Evolutionary conservation across 306 rosid genomes (phyloP), one percentile per base, ranked within the genome.

Genomic region (Casuarina glauca): DNA sequence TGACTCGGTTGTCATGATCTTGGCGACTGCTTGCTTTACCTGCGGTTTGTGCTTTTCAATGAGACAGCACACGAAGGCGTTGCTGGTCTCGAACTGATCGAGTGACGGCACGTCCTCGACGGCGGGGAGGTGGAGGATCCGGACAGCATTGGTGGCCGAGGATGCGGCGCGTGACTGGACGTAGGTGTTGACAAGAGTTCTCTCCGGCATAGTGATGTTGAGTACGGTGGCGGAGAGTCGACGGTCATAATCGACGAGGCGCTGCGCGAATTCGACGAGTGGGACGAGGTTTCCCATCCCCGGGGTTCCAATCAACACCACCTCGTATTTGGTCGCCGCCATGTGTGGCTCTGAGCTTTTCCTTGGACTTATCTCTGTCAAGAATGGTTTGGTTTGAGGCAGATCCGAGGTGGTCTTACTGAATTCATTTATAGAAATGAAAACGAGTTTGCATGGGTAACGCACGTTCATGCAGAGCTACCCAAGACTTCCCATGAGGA

Each of bases 201-300:
- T 74, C 69, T 85, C 76, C 10, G 87, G 88, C 45, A 72, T 50
- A 72, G 61, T 64, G 58, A 90, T 38, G 58, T 84, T 69, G 76
- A 90, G 89, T 43, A 90, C 9, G 82, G 93, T 88, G 20, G 89
- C 85, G 15, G 79, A 83, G 67, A 92, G 75, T 26, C 86, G 82
- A 55, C 80, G 82, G 79, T 84, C 66, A 57, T 73, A 89, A 20
- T 81, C 69, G 73, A 84, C 76, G 42, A 92, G 70, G 82, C 62
- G 88, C 42, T 67, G 60, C 3, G 97, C 97, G 46, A 92, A 88
- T 75, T 92, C 91, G 3, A 90, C 84, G 0, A 77, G 12, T 12
- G 97, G 93, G 51, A 86, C 82, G 1, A 88, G 79, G 72, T 88
- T 84, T 58, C 93, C 94, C 41, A 92, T 32, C 6, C 76, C 80